Base-by-base conservation (phyloP, 2,329 filamentous ascomycete species). In the Cadophora luteo-olivacea region DNA sequence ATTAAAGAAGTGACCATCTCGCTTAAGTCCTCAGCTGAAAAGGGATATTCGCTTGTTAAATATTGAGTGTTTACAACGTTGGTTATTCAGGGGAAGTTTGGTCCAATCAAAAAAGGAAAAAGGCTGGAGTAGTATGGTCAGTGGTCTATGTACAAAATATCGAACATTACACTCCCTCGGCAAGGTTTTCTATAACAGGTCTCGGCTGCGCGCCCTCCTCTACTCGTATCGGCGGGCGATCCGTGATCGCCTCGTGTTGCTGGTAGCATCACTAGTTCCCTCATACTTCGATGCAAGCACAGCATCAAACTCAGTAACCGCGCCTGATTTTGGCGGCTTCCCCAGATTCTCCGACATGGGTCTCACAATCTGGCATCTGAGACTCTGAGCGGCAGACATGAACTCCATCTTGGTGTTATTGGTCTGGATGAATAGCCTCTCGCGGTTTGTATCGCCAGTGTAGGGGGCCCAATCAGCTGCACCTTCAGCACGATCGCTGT, bases 401-500 rank as follows among this genome's bases (percentile, higher is more conserved):
- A 54, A 54, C 29, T 54, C 51, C 51, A 54, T 54, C 51, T 54
- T 54, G 11, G 51, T 54, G 51, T 54, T 54, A 14, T 54, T 54
- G 24, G 51, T 54, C 11, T 54, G 51, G 51, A 54, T 25, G 5
- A 54, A 54, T 24, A 54, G 24, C 22, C 51, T 54, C 51, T 54
- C 51, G 51, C 51, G 51, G 11, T 24, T 25, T 25, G 14, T 24
- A 25, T 54, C 55, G 32, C 55, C 55, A n/a, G 36, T 60, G 19
- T 41, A 60, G 8, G 55, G 36, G 22, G 32, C 12, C 55, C 55
- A 41, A 8, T 41, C 36, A n/a, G 32, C 32, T 5, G 36, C 32
- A 4, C 36, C 55, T 38, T 60, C 32, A 22, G 19, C 32, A 22
- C 55, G 32, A 22, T 45, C n/a, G 48, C 41, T 81, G 75, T 94